phyloP scores from a whole-genome alignment of 352 stramenopile species.

The Pythium pyrilobum region DNA sequence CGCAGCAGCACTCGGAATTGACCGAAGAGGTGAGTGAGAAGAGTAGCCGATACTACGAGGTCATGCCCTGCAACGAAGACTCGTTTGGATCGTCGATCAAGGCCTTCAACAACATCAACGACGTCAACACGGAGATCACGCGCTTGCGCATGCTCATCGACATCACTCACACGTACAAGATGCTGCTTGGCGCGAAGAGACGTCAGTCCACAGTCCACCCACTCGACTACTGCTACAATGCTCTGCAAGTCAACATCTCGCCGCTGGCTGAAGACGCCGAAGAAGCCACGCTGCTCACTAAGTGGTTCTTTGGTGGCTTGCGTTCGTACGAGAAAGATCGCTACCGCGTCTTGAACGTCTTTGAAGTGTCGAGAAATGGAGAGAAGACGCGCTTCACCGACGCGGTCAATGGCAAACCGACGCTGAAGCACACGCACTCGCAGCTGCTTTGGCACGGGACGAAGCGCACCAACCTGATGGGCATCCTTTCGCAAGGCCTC shows the following conservation, averaged over 20 bases:
- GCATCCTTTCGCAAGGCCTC: conserved; percentile 78
- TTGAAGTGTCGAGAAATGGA: conserved; percentile 53
- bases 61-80: conserved; percentile 74
- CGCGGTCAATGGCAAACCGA: conserved; percentile 31
- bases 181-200: conserved; percentile 57
- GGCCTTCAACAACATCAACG: conserved; percentile 44
- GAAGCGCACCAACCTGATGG: conserved; percentile 77
- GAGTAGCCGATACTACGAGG: conserved; percentile 74
- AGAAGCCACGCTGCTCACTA: conserved; percentile 44
- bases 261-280: conserved; percentile 22
- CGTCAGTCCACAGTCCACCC: conserved; percentile 34
- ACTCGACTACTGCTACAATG: conserved; percentile 77
- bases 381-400: conserved; percentile 46
- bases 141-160: conserved; percentile 54
- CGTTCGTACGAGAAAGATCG: conserved; percentile 12
- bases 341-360: conserved; percentile 63
- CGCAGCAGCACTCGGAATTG: conserved; percentile 38
- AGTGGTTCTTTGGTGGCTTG: conserved; percentile 63
- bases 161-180: conserved; percentile 77
- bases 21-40: conserved; percentile 67
- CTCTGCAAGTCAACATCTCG: conserved; percentile 55
- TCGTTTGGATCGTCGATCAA: conserved; percentile 48
- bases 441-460: conserved; percentile 85
- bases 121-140: conserved; percentile 67
- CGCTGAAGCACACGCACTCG: conserved; percentile 32